Conservation (phyloP, 345 rosid species). For the Gossypium arboreum region DNA sequence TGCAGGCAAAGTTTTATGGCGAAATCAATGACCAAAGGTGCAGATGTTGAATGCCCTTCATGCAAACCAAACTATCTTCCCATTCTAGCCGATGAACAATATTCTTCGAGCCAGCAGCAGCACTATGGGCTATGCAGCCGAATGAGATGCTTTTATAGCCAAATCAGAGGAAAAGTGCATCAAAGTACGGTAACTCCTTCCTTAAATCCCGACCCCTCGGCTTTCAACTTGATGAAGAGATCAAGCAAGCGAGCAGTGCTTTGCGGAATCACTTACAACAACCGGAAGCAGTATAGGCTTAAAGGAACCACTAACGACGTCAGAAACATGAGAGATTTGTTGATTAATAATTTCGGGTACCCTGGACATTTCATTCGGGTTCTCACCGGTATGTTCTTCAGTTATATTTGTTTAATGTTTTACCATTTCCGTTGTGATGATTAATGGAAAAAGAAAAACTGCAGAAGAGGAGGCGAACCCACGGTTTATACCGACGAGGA, state of each 20-base stretch:
- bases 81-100: background rate
- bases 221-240: background rate
- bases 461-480: slow-evolving; percentile 36
- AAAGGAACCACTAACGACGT: slow-evolving; percentile 53
- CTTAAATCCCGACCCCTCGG: slow-evolving; percentile 7
- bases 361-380: slow-evolving; percentile 28
- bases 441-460: background rate
- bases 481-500: slow-evolving; percentile 35
- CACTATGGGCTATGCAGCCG: background rate
- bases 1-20: background rate
- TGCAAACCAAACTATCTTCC: background rate
- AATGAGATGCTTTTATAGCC: background rate
- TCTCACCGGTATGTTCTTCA: slow-evolving; percentile 41
- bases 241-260: slow-evolving; percentile 45
- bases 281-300: slow-evolving; percentile 34
- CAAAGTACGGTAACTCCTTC: background rate
- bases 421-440: background rate
- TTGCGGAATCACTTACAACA: slow-evolving; percentile 43
- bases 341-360: slow-evolving; percentile 31
- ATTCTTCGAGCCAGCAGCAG: background rate
- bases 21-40: background rate
- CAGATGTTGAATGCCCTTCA: background rate
- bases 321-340: slow-evolving; percentile 36
- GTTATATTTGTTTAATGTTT: background rate
- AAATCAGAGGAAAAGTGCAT: background rate